phyloP scores from a whole-genome alignment of 768 basidiomycete species.

The Hypsizygus marmoreus region DNA sequence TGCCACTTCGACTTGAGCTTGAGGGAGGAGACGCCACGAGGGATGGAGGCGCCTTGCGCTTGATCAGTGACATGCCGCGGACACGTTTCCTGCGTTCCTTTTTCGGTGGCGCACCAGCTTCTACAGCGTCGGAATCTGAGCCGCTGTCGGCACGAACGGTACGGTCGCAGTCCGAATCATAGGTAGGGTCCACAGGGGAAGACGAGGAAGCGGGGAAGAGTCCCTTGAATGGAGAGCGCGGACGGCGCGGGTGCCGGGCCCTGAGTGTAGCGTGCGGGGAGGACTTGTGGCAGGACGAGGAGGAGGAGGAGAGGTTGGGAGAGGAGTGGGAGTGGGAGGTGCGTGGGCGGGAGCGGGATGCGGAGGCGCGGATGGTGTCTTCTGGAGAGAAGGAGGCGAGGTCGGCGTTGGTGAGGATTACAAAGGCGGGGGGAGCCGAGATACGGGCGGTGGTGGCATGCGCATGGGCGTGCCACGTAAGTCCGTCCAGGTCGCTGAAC shows the following conservation, averaged over 20 bases:
- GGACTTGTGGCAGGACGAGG: slow-evolving; percentile 1
- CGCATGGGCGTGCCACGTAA: slow-evolving; percentile 39
- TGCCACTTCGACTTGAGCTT: neutral
- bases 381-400: slow-evolving; percentile 34
- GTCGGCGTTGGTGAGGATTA: slow-evolving; percentile 39
- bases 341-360: slow-evolving; percentile 10
- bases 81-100: slow-evolving; percentile 11
- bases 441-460: neutral
- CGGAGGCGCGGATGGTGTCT: slow-evolving; percentile 42
- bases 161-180: slow-evolving; percentile 15
- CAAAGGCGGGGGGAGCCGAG: slow-evolving; percentile 23
- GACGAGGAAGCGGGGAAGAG: slow-evolving; percentile 17
- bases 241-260: slow-evolving; percentile 24
- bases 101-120: slow-evolving; percentile 1
- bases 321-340: slow-evolving; percentile 20
- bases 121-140: slow-evolving; percentile 8
- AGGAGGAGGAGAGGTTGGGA: slow-evolving; percentile 20
- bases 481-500: slow-evolving; percentile 62
- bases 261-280: slow-evolving; percentile 15
- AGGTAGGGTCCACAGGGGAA: too few species aligned
- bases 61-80: neutral
- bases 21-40: neutral
- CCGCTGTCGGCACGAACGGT: slow-evolving; percentile 14
- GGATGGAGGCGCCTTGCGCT: neutral
- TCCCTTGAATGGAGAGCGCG: slow-evolving; percentile 32